Evolutionary conservation across 148 eudicot genomes (phyloP).

Genomic region (Rheum nobile): DNA sequence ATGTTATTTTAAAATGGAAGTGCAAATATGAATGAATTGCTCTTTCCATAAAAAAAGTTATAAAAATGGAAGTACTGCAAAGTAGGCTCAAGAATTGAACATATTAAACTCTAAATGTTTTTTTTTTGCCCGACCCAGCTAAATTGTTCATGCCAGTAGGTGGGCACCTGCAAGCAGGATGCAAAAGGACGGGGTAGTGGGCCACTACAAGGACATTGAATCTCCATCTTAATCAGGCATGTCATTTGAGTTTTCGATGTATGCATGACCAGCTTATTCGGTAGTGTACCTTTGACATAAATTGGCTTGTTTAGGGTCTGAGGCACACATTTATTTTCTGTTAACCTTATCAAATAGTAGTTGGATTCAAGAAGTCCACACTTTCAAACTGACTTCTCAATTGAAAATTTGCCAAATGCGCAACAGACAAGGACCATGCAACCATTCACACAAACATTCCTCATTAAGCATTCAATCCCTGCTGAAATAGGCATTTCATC

Average conservation of each 20-base stretch:
- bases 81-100: too few relatives aligned
- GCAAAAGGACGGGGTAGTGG: neutral
- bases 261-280: neutral
- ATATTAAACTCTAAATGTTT: too few relatives aligned
- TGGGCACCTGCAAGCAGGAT: too few relatives aligned
- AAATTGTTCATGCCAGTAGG: too few relatives aligned
- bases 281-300: neutral
- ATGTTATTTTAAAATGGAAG: too few relatives aligned
- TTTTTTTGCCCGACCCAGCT: too few relatives aligned
- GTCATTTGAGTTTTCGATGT: neutral
- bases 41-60: too few relatives aligned
- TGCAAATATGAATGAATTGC: too few relatives aligned
- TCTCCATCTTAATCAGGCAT: neutral
- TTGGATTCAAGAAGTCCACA: neutral
- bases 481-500: constrained; percentile 16
- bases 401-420: neutral
- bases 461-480: neutral
- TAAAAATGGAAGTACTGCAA: too few relatives aligned
- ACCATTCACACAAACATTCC: neutral
- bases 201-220: neutral
- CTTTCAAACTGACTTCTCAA: neutral
- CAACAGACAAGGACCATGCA: neutral
- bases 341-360: neutral
- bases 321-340: neutral
- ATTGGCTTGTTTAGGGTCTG: neutral